Evolutionary conservation across 306 rosid genomes (phyloP).

Genomic region (Prunus kanzakura): DNA sequence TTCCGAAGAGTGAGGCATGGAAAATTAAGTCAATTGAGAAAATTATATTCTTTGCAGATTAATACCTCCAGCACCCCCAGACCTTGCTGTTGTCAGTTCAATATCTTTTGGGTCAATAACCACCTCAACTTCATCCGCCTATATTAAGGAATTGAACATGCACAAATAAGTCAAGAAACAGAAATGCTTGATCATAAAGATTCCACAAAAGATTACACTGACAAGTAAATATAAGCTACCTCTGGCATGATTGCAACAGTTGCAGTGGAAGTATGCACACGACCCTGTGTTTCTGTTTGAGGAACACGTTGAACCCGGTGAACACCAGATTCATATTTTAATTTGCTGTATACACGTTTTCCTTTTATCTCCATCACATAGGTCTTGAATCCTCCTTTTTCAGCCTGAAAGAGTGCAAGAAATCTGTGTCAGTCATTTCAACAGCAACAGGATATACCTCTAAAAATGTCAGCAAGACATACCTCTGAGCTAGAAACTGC

Average conservation of each 20-base stretch:
- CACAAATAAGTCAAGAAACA: slow-evolving; percentile 6
- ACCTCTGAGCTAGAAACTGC: slow-evolving; percentile 74
- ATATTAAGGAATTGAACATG: slow-evolving; percentile 31
- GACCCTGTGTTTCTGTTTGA: slow-evolving; percentile 92
- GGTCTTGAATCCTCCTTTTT: slow-evolving; percentile 95
- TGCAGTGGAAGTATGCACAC: slow-evolving; percentile 97
- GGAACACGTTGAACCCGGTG: slow-evolving; percentile 99
- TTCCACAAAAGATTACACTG: slow-evolving; percentile 7
- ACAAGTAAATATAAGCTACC: slow-evolving; percentile 45
- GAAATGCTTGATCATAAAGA: slow-evolving; percentile 3
- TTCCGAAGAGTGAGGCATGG: slow-evolving; percentile 10
- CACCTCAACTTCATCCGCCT: slow-evolving; percentile 98
- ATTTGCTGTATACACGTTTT: slow-evolving; percentile 82
- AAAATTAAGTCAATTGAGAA: slow-evolving; percentile 19
- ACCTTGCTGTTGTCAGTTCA: slow-evolving; percentile 90
- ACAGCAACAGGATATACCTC: slow-evolving; percentile 16
- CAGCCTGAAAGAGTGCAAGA: slow-evolving; percentile 57
- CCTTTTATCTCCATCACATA: slow-evolving; percentile 96
- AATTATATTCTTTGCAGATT: slow-evolving; percentile 16
- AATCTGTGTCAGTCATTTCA: slow-evolving; percentile 2
- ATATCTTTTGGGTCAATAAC: slow-evolving; percentile 92
- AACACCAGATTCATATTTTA: slow-evolving; percentile 95
- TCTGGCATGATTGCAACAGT: slow-evolving; percentile 99
- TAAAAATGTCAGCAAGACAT: slow-evolving; percentile 17
- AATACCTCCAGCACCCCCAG: slow-evolving; percentile 99